These are phyloP conservation scores for Leccinellum albellum DNA, from an alignment of 768 basidiomycete species.

Conservation along the genomic window DNA sequence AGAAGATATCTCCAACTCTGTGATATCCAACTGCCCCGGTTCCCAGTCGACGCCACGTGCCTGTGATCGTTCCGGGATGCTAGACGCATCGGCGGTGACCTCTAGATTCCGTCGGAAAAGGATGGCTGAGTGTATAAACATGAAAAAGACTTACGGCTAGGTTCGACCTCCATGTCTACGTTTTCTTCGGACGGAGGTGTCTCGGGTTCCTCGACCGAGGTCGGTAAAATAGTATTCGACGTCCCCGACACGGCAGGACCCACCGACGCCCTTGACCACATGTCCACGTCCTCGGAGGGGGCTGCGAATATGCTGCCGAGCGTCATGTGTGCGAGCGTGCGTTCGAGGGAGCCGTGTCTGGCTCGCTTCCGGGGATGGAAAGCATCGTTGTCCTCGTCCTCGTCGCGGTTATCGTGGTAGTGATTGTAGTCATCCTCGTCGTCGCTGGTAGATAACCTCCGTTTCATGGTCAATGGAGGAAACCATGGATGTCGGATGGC, in stretches of 20 bases:
- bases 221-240: conserved; percentile 27
- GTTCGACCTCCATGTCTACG: conserved; percentile 62
- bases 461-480: conserved; percentile 37
- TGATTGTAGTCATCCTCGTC: conserved; percentile 7
- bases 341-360: conserved; percentile 49
- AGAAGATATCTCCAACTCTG: conserved; percentile 40
- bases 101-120: conserved; percentile 1
- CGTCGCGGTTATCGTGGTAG: background rate
- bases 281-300: conserved; percentile 17
- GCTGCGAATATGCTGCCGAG: conserved; percentile 16
- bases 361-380: conserved; percentile 39
- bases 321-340: conserved; percentile 52
- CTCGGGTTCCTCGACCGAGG: conserved; percentile 40
- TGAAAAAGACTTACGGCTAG: conserved; percentile 46
- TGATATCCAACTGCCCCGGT: conserved; percentile 17
- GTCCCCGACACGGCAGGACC: conserved; percentile 4
- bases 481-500: conserved; percentile 46
- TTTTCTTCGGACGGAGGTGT: conserved; percentile 40
- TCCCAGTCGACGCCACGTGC: conserved; percentile 8
- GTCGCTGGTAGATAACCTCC: conserved; percentile 29
- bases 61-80: conserved; percentile 25
- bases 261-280: conserved; percentile 10
- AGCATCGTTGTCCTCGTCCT: conserved; percentile 14
- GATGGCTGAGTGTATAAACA: conserved; percentile 1
- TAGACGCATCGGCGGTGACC: conserved; percentile 17